These are phyloP conservation scores for Neonectria sp. DNA, from an alignment of 2,329 filamentous ascomycete species.

Conservation along the genomic window DNA sequence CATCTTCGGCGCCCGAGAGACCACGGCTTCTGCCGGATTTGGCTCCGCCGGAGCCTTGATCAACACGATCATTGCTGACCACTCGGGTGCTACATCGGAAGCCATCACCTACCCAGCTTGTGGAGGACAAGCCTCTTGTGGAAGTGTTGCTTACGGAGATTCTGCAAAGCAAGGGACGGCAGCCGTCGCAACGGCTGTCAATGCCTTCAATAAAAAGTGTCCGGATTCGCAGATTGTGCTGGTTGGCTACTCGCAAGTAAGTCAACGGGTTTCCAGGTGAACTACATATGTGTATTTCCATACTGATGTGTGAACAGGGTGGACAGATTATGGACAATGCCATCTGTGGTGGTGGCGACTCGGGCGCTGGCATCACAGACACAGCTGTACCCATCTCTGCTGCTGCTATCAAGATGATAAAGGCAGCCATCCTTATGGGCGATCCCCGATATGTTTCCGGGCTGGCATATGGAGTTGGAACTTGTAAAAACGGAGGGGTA, in stretches of 20 bases:
- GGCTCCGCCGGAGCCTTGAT: conserved; percentile 66
- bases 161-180: conserved; percentile 71
- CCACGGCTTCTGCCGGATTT: conserved; percentile 66
- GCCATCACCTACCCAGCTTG: conserved; percentile 63
- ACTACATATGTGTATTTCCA: fast-evolving
- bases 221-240: conserved; percentile 71
- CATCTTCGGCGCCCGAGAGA: conserved; percentile 64
- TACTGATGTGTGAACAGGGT: conserved; percentile 57
- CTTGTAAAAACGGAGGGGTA: conserved; percentile 70
- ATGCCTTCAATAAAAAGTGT: conserved; percentile 69
- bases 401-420: conserved; percentile 68
- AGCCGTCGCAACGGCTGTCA: conserved; percentile 73
- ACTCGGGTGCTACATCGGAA: conserved; percentile 28
- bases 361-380: conserved; percentile 60
- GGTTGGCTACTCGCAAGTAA: conserved; percentile 74
- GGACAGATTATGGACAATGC: conserved; percentile 76
- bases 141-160: conserved; percentile 71
- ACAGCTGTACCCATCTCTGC: conserved; percentile 60
- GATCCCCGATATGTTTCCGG: conserved; percentile 71
- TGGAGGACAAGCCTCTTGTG: conserved; percentile 72
- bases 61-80: conserved; percentile 56
- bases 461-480: conserved; percentile 72
- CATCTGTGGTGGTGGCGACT: conserved; percentile 71
- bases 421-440: conserved; percentile 77
- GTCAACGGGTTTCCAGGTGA: conserved; percentile 13